phyloP scores from a whole-genome alignment of 306 rosid species.

The Oxytropis ochrocephala region DNA sequence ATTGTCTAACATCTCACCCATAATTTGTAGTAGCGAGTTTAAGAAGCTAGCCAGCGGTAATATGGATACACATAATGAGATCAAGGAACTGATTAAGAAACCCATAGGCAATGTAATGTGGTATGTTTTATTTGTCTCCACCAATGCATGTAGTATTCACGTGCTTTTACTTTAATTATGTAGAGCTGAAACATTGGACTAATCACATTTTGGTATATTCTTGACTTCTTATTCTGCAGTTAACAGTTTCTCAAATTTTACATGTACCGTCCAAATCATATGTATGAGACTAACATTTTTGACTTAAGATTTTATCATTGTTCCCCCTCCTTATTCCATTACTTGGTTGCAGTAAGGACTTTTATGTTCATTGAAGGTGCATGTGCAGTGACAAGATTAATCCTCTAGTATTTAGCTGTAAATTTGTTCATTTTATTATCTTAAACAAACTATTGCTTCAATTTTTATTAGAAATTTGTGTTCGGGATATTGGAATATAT shows the following conservation, averaged over 20 bases:
- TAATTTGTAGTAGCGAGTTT: slow-evolving; percentile 58
- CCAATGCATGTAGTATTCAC: background rate
- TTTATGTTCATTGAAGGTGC: slow-evolving; percentile 4
- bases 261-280: background rate
- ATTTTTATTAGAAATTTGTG: background rate
- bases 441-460: background rate
- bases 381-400: background rate
- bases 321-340: background rate
- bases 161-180: background rate
- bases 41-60: slow-evolving; percentile 60
- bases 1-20: slow-evolving; percentile 14
- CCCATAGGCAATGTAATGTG: slow-evolving; percentile 57
- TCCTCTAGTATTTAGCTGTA: background rate
- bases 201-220: background rate
- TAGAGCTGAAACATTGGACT: slow-evolving; percentile 9
- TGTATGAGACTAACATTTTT: background rate
- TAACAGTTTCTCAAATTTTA: slow-evolving; percentile 1
- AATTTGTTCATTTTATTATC: background rate
- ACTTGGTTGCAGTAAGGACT: background rate
- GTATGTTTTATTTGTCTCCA: slow-evolving; percentile 36
- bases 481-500: background rate
- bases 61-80: slow-evolving; percentile 45
- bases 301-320: background rate
- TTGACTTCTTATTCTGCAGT: background rate
- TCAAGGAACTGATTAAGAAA: slow-evolving; percentile 59